Percentiles rank a stretch among this genome's conserved stretches.
phyloP scores from a whole-genome alignment of 208 protist genomes.

The Acanthamoeba culbertsoni region DNA sequence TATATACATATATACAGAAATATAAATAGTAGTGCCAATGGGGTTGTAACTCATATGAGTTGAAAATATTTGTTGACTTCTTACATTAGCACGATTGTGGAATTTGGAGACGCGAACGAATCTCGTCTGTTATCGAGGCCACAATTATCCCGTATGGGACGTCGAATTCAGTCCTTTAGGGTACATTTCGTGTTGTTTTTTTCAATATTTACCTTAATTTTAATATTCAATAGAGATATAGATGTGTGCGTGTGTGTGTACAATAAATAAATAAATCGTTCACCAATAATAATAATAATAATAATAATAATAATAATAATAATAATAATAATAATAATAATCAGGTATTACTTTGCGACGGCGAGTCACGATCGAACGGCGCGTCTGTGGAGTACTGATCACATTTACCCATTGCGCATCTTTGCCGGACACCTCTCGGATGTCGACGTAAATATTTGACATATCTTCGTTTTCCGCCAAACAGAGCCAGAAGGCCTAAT shows the following conservation, averaged over 20 bases:
- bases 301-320: no score
- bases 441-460: constrained; percentile 80
- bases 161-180: constrained; percentile 82
- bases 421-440: constrained; percentile 86
- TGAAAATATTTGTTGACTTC: background rate
- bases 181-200: background rate
- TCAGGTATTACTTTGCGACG: constrained; percentile 86
- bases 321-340: background rate
- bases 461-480: no score
- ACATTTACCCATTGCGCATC: constrained; percentile 80
- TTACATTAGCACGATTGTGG: constrained; percentile 77
- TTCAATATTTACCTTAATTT: background rate
- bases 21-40: background rate
- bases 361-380: constrained; percentile 85
- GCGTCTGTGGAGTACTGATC: constrained; percentile 85
- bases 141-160: constrained; percentile 88
- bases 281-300: no score
- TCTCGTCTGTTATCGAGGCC: constrained; percentile 85
- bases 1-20: no score
- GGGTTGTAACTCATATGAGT: background rate
- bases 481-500: background rate
- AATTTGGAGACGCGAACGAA: constrained; percentile 76
- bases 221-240: background rate
- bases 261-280: no score
- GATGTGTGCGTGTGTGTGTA: no score